Evolutionary conservation across 2,329 filamentous ascomycete genomes (phyloP).

Genomic region (Teratosphaeria nubilosa): DNA sequence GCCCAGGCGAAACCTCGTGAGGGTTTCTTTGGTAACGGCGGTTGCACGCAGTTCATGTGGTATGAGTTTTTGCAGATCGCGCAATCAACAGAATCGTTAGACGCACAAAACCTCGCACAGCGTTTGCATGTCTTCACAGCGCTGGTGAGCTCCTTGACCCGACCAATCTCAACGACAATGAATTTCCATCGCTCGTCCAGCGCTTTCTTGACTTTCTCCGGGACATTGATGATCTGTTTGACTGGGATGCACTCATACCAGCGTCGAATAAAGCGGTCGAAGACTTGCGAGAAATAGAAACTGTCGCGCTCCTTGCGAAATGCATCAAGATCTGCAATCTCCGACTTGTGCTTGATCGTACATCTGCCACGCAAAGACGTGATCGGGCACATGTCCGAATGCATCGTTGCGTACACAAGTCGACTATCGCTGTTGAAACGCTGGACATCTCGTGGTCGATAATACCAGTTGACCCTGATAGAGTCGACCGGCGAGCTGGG

Average conservation of each 20-base stretch:
- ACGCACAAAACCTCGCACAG: slow-evolving; percentile 83
- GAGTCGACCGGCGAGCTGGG: slow-evolving; percentile 65
- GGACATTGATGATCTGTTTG: slow-evolving; percentile 87
- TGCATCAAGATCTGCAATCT: slow-evolving; percentile 71
- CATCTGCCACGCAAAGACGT: slow-evolving; percentile 90
- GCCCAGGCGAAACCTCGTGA: slow-evolving; percentile 97
- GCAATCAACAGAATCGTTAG: slow-evolving; percentile 92
- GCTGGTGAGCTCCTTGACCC: slow-evolving; percentile 89
- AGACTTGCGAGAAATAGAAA: slow-evolving; percentile 97
- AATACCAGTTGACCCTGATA: slow-evolving; percentile 95
- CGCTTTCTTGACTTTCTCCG: slow-evolving; percentile 87
- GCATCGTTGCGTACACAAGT: slow-evolving; percentile 92
- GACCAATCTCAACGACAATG: slow-evolving; percentile 85
- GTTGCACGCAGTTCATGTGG: slow-evolving; percentile 96
- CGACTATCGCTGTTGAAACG: slow-evolving; percentile 86
- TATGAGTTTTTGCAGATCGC: slow-evolving; percentile 91
- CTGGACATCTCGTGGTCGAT: slow-evolving; percentile 89
- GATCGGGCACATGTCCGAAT: slow-evolving; percentile 89
- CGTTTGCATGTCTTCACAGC: slow-evolving; percentile 94
- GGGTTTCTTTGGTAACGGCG: slow-evolving; percentile 86
- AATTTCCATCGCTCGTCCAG: slow-evolving; percentile 95
- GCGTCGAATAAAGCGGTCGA: slow-evolving; percentile 95
- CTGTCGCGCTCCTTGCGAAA: slow-evolving; percentile 77
- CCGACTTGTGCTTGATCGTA: slow-evolving; percentile 75
- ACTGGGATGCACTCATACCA: slow-evolving; percentile 96